phyloP scores from a whole-genome alignment of 169 alveolate species.

The Eimeria praecox region DNA sequence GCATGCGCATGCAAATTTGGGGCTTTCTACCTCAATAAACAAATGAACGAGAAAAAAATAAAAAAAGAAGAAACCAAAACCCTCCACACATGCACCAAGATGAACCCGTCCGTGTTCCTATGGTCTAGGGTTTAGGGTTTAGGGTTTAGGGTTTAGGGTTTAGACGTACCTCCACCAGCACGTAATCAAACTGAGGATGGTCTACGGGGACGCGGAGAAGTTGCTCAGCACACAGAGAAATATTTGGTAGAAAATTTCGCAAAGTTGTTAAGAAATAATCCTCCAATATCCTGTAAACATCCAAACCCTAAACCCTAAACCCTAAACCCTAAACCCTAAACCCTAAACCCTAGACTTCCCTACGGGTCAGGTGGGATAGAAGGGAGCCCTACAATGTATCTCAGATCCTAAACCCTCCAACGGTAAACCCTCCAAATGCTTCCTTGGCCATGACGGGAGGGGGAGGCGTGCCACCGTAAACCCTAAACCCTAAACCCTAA shows the following conservation, averaged over 20 bases:
- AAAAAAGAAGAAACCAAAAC: too few relatives aligned
- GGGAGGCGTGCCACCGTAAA: too few relatives aligned
- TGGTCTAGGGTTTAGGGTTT: constrained; percentile 16
- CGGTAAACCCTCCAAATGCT: background rate
- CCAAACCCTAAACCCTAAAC: constrained; percentile 17
- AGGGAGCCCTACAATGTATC: background rate
- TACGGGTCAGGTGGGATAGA: background rate
- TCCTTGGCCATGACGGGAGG: too few relatives aligned
- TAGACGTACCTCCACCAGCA: constrained; percentile 52
- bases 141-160: constrained; percentile 47
- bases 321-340: constrained; percentile 45
- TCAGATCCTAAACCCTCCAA: background rate
- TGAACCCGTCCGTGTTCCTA: too few relatives aligned
- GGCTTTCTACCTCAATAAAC: too few relatives aligned
- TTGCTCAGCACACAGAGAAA: constrained; percentile 63
- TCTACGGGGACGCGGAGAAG: constrained; percentile 68
- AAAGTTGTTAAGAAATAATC: constrained; percentile 37
- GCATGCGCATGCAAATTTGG: background rate
- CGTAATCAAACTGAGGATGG: constrained; percentile 59
- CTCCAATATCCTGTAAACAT: constrained; percentile 40
- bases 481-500: constrained; percentile 7
- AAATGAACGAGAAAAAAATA: too few relatives aligned
- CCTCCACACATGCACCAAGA: too few relatives aligned
- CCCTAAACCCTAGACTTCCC: constrained; percentile 28
- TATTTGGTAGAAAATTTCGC: constrained; percentile 32